Evolutionary conservation across 306 rosid species (phyloP), one percentile per base, ranked within the genome.

Genomic region (Castanea mollissima): DNA sequence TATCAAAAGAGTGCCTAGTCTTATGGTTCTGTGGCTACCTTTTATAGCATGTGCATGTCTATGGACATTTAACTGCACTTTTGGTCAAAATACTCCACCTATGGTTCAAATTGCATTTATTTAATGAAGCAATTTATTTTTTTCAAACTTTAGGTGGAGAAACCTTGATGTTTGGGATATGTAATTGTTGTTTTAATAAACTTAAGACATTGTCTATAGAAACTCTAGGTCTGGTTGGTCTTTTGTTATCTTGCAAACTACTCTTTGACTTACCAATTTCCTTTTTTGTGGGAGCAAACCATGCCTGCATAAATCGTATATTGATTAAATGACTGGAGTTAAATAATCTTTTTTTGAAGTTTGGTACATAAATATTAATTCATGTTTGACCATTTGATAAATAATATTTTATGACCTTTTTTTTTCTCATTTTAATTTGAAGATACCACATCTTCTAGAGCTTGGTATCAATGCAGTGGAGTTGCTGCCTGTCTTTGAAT

Each of bases 371-470:
- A 21, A 80, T 15, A 55, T 68, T 34, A 44, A 62, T 25, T 20
- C 15, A 57, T 34, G 21, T 73, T 58, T 46, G 13, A n/a, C 35
- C 67, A 54, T 57, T 64, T 25, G 55, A 71, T 27, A 12, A 34
- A 67, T 29, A 34, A 41, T 6, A 41, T 72, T 35, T 59, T 74
- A 77, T 75, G 76, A 74, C 79, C 4, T 20, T 11, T 56, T 69
- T 16, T 44, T 15, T 29, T 79, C 76, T 64, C 10, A 29, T 73
- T 81, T 78, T 56, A 60, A 69, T 76, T 85, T 29, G 69, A 82
- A 94, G 99, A 95, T 95, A 76, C 98, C 99, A 73, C 98, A 95
- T 87, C 96, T 95, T 82, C 88, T 81, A 58, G 97, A 95, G 91
- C 99, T 92, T 34, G 99, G 99, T 63, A 80, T 95, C 88, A 95